Base-by-base conservation (phyloP, 371 early-diverging fungal species). In the Mortierella polycephala region DNA sequence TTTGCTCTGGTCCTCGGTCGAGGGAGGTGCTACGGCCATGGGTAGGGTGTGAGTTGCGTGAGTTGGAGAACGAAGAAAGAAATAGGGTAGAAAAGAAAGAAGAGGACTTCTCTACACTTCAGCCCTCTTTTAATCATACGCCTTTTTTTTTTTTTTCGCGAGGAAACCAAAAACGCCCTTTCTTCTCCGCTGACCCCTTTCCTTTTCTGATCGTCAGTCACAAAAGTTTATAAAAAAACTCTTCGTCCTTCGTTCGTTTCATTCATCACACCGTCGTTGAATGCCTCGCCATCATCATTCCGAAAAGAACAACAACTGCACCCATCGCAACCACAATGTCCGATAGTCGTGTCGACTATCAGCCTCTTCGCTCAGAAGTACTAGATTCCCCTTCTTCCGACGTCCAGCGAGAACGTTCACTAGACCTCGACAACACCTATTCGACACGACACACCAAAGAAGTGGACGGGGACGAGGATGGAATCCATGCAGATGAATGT, bases 1-100 rank as follows among this genome's bases (percentile, higher is more conserved):
- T 74, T 92, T 93, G 45, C 83, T 81, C 84, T 96, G 96, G 83
- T 94, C 93, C 70, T 93, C 94, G 18, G 82, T 73, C 39, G 85
- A 68, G 39, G 75, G 69, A 41, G 62, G 52, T 23, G 65, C 16
- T 47, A 66, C 47, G 37, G 68, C 7, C 68, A 54, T 63, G 44
- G 45, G 51, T 51, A 18, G 13, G 14, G n/a, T 2, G 12, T 42
- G 13, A 18, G 30, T 45, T 10, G 50, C 30, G 57, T 13, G 45
- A 51, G 40, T 18, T 56, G 51, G n/a, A 18, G 14, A 18, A 51
- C 16, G 51, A 51, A 20, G 51, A 18, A 51, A 18, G 51, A 51
- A 20, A 20, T 7, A 20, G 18, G 18, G 10, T 12, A 47, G n/a
- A 47, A n/a, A 47, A 11, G 47, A 47, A 47, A 5, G 47, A 47